phyloP scores from a whole-genome alignment of 345 rosid genomes.

The Euphorbia pulcherrima region DNA sequence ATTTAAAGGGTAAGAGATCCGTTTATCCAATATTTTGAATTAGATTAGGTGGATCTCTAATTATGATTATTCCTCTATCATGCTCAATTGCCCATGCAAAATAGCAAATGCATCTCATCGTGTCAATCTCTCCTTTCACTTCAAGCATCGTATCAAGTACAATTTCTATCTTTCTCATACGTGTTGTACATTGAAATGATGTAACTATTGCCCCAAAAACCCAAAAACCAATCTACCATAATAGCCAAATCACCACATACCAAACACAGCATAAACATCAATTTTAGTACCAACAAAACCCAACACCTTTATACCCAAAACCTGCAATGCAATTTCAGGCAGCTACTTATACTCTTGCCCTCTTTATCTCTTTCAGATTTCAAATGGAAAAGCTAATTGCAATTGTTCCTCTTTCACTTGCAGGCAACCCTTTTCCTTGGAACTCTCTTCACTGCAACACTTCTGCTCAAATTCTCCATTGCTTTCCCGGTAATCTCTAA shows the following conservation, averaged over 20 bases:
- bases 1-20: too few species aligned
- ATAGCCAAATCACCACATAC: background rate
- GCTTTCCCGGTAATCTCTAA: conserved; percentile 51
- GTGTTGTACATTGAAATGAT: background rate
- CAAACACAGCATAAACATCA: background rate
- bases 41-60: too few species aligned
- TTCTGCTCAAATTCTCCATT: conserved; percentile 40
- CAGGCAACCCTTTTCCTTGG: conserved; percentile 33
- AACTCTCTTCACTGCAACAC: conserved; percentile 29
- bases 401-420: conserved; percentile 14
- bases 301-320: too few species aligned
- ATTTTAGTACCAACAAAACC: background rate
- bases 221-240: conserved; percentile 1
- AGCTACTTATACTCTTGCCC: background rate
- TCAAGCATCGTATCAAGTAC: too few species aligned
- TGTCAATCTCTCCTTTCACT: background rate
- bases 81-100: too few species aligned
- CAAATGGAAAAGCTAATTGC: too few species aligned
- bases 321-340: conserved; percentile 19
- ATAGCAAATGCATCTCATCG: background rate
- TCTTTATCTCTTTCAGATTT: background rate
- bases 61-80: background rate
- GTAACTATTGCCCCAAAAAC: background rate
- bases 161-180: background rate
- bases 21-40: too few species aligned